phyloP scores from a whole-genome alignment of 1,284 basidiomycete genomes.

The Chiua sp. region DNA sequence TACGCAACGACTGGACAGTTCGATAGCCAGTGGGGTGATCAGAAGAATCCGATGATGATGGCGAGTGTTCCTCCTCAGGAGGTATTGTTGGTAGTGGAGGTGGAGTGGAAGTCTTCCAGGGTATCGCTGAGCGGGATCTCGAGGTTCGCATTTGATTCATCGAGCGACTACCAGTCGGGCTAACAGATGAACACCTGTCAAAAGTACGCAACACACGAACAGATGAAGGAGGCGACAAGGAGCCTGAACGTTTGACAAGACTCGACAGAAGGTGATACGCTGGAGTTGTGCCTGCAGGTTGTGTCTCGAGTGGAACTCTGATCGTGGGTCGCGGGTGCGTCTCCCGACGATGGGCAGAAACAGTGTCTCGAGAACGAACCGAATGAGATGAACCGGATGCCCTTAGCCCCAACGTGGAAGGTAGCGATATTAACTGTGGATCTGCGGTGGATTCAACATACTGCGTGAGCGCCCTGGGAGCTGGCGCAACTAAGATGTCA shows the following conservation, averaged over 20 bases:
- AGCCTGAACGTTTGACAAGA: constrained; percentile 47
- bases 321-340: constrained; percentile 22
- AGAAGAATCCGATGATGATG: constrained; percentile 49
- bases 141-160: constrained; percentile 9
- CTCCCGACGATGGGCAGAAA: constrained; percentile 2
- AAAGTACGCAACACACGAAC: constrained; percentile 32
- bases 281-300: constrained; percentile 49
- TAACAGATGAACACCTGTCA: constrained; percentile 27
- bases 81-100: constrained; percentile 53
- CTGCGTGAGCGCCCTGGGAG: constrained; percentile 77
- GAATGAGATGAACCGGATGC: constrained; percentile 45
- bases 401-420: constrained; percentile 72
- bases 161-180: constrained; percentile 18
- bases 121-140: constrained; percentile 45
- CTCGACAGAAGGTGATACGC: constrained; percentile 66
- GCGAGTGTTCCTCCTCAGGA: constrained; percentile 58
- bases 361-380: constrained; percentile 18
- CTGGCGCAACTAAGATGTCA: constrained; percentile 59
- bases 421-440: constrained; percentile 58
- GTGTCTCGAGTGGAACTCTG: constrained; percentile 32
- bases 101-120: constrained; percentile 34
- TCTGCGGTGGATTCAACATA: constrained; percentile 64
- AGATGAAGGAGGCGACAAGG: constrained; percentile 39
- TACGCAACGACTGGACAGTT: constrained; percentile 68
- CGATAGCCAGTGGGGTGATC: constrained; percentile 56